Evolutionary conservation across 2,329 filamentous ascomycete genomes (phyloP), one percentile per base, ranked within the genome.

Genomic region (Aspergillus fumigatus): DNA sequence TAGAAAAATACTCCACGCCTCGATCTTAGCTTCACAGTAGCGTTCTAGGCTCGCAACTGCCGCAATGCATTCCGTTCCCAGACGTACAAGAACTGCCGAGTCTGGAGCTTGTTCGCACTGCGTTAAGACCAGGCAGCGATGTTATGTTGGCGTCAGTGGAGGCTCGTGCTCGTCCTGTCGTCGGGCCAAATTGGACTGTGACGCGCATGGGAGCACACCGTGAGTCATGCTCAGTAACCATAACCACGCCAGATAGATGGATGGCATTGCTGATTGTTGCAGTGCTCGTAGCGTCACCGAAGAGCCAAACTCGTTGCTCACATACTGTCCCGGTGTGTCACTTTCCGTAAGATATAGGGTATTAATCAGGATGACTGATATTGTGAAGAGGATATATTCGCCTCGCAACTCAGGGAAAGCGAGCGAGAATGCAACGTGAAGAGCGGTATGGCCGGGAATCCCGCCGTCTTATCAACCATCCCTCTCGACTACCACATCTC

Each of bases 121-220:
- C 25, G 55, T 57, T 38, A 53, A 51, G 43, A 29, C 40, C 29
- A 51, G 38, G 17, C 48, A 58, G 45, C 56, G 56, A 10, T 58
- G 56, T 41, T 58, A 58, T n/a, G 52, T 55, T 23, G 56, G 56
- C 6, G 56, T 58, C 32, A 52, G 38, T 10, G 56, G 56, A 3
- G 49, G 54, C 26, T 50, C 56, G 1, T 58, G 56, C 32, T 55
- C 56, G 11, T 55, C 43, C 23, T 58, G 56, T 27, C 43, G 50
- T 29, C 56, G 56, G 2, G 41, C 50, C 21, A 58, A 58, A 19
- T 14, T 54, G 7, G 27, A 25, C 10, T 55, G 52, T 43, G 52
- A 58, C 25, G 55, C 48, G 4, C 35, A 29, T 8, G 41, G 23
- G 7, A 53, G 25, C 21, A 23, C 19, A 35, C 7, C 11, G 51